Evolutionary conservation across 768 basidiomycete genomes (phyloP), one percentile per base, ranked within the genome.

Genomic region (Lactifluus subvellereus): DNA sequence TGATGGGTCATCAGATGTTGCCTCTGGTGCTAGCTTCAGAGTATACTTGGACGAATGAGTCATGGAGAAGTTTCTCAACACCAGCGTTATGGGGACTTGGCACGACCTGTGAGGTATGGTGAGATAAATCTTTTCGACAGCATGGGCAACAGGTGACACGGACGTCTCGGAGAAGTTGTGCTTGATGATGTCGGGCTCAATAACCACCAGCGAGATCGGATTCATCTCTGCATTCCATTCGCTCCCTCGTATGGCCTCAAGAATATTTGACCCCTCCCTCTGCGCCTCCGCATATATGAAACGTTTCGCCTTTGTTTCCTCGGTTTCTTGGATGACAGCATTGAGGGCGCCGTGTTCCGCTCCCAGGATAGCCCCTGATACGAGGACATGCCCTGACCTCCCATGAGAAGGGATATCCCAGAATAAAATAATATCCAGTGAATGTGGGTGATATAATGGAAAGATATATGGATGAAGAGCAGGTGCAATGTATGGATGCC

Each of bases 211-310:
- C 14, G 32, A 55, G 2, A 89, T 61, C 7, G 94, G 92, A 69
- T 94, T 83, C 78, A 84, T 87, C 73, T 94, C 91, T 14, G 73
- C 69, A 65, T 92, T 92, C 84, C 94, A 88, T 71, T 88, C 84
- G 63, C 86, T 87, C 4, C 77, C 73, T 40, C 83, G 77, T 47
- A 97, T 80, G 9, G 85, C 83, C 54, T 84, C 77, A 56, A 95
- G 69, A 37, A 95, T 75, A 55, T 85, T 84, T 66, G 73, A 72
- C 70, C 84, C 84, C 73, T 94, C 86, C 53, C 88, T 79, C 64
- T 82, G 83, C 5, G 94, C 96, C 77, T 98, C 93, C 22, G 91
- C 92, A 70, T 93, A 98, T 82, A 97, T 92, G 66, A 84, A 91
- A 50, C 93, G 82, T 63, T 86, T 89, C 27, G 79, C 80, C 73